Evolutionary conservation across 176 grass and related monocot genomes (phyloP), one percentile per base, ranked within the genome.

Genomic region (Hordeum marinum): DNA sequence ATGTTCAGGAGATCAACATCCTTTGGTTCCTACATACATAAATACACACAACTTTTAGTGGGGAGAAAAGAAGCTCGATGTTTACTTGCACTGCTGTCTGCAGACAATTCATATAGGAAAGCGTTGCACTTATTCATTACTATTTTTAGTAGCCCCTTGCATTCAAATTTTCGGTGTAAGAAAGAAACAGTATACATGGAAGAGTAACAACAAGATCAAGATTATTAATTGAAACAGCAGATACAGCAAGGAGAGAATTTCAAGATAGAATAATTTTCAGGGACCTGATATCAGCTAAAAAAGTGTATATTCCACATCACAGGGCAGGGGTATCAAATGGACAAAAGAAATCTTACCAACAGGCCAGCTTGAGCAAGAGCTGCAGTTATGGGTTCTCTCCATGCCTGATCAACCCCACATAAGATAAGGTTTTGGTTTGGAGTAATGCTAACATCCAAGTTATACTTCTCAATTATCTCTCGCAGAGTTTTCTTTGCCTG

Each of bases 351-450:
- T n/a, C 71, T 93, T 91, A 99, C 96, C 96, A 91, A 29, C 29
- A 99, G 71, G 40, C 96, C 93, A 87, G 90, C 84, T 80, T 99
- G 90, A 2, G 90, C 91, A 92, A 99, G 96, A 67, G 96, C 90
- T 37, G 79, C 21, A 60, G 86, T 68, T 42, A 99, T 96, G 69
- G 83, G 62, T 57, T 90, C 71, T 88, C 60, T 91, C 96, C 93
- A 99, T 65, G 85, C 85, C 43, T 83, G 88, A n/a, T 94, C 87
- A 64, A 96, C 92, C 79, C 91, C 91, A 79, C 91, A 94, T 68
- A 99, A 89, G 78, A 99, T 89, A 45, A 99, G 85, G 78, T 99
- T 99, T 78, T 99, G 96, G 72, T 99, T 99, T 57, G 96, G 93
- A 18, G 96, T 99, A 72, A 99, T 90, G 4, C 90, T 83, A 81